phyloP scores from a whole-genome alignment of 805 yeast species.

The Zygosaccharomyces kombuchaensis region DNA sequence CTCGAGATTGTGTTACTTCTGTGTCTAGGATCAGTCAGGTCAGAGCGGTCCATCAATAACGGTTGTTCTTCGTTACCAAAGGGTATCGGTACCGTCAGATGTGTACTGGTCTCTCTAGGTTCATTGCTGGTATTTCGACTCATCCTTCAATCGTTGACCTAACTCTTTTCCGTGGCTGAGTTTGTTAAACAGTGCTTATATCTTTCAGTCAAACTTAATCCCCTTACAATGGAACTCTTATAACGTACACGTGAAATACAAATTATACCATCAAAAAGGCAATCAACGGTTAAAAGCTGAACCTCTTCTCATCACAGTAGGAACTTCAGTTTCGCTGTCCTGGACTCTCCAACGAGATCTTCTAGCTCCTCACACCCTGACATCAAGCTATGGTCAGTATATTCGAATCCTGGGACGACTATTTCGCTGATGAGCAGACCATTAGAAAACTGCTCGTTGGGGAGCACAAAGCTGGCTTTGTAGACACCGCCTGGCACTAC shows the following conservation, averaged over 20 bases:
- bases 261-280: not conserved
- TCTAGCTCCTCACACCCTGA: conserved; percentile 32
- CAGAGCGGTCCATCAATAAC: not conserved
- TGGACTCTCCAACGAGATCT: conserved; percentile 37
- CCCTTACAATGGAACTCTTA: not conserved
- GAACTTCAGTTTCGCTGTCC: conserved; percentile 37
- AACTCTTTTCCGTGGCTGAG: not conserved
- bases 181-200: not conserved
- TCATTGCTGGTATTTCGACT: not conserved
- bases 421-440: conserved; percentile 52
- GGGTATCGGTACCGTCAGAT: conserved; percentile 7
- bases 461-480: conserved; percentile 50
- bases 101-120: not conserved
- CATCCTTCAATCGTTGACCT: not conserved
- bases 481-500: conserved; percentile 59
- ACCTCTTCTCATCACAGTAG: conserved; percentile 24
- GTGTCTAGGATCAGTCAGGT: conserved; percentile 13
- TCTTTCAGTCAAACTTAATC: not conserved
- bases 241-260: not conserved
- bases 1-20: conserved; percentile 32
- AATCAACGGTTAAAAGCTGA: too few species aligned
- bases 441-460: conserved; percentile 36
- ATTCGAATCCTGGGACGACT: conserved; percentile 61
- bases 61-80: conserved; percentile 4
- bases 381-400: conserved; percentile 48